These are phyloP conservation scores for Uronychia setigera DNA, from an alignment of 73 alveolate species.

Conservation along the genomic window DNA sequence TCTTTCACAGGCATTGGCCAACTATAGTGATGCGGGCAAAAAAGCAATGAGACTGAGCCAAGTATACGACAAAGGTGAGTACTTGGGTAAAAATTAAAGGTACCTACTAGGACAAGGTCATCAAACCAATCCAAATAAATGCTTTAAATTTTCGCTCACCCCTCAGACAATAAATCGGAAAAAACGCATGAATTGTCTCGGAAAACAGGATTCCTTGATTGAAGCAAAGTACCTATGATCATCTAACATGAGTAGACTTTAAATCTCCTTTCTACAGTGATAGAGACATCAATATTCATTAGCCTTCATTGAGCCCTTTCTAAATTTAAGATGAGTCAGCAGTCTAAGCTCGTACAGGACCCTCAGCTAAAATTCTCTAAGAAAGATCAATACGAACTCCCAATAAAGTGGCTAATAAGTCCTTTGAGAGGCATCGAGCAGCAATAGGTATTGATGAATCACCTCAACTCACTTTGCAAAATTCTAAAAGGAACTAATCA, in stretches of 20 bases:
- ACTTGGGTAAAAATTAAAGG: not conserved
- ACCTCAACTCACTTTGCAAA: too few species aligned
- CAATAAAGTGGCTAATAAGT: too few species aligned
- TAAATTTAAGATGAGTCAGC: too few species aligned
- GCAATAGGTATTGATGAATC: too few species aligned
- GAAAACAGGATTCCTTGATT: not conserved
- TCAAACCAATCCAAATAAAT: not conserved
- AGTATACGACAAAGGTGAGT: too few species aligned
- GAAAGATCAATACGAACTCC: not conserved
- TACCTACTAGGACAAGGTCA: not conserved
- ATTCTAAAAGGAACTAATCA: too few species aligned
- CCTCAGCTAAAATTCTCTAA: not conserved
- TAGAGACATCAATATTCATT: not conserved
- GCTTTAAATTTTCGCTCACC: not conserved
- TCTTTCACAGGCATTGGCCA: not conserved
- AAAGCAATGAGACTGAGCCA: too few species aligned
- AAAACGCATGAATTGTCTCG: too few species aligned
- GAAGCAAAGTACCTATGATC: not conserved
- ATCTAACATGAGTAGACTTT: not conserved
- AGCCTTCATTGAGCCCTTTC: not conserved
- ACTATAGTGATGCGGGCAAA: not conserved
- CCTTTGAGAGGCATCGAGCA: not conserved
- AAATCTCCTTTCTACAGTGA: not conserved
- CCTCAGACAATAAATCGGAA: not conserved
- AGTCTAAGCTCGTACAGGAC: too few species aligned